phyloP scores from a whole-genome alignment of 495 filamentous ascomycete genomes.

The Pyrenopolyporus hunteri region DNA sequence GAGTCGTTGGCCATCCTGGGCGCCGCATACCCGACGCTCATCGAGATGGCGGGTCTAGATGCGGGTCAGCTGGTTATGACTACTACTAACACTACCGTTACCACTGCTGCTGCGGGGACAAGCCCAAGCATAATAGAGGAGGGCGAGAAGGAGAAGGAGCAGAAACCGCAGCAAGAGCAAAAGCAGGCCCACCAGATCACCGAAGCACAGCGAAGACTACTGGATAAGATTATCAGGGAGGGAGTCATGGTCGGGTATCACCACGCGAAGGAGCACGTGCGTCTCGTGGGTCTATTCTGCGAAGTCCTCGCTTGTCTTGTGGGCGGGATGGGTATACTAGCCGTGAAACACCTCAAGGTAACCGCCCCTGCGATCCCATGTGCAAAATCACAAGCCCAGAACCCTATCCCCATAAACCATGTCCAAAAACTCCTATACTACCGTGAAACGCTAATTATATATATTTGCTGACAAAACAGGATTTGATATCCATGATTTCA shows the following conservation, averaged over 20 bases:
- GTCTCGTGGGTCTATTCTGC: constrained; percentile 64
- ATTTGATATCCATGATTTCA: constrained; percentile 71
- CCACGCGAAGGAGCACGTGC: constrained; percentile 57
- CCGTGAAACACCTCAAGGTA: constrained; percentile 76
- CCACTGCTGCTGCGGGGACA: too few relatives aligned
- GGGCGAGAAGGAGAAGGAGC: not conserved
- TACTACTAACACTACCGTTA: too few relatives aligned
- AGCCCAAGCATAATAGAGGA: too few relatives aligned
- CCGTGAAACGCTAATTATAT: not conserved
- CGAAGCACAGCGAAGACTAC: constrained; percentile 40
- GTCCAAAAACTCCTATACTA: constrained; percentile 9
- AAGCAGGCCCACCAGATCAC: constrained; percentile 14
- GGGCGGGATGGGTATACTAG: constrained; percentile 66
- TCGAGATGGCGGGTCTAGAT: constrained; percentile 59
- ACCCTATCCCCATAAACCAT: too few relatives aligned
- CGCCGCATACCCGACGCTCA: constrained; percentile 70
- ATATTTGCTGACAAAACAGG: constrained; percentile 43
- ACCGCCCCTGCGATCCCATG: not conserved
- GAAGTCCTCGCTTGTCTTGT: constrained; percentile 60
- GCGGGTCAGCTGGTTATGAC: not conserved
- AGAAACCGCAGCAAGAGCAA: not conserved
- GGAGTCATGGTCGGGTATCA: constrained; percentile 61
- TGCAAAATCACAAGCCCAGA: too few relatives aligned
- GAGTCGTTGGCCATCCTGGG: constrained; percentile 70
- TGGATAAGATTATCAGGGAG: constrained; percentile 62